Evolutionary conservation across 2,329 filamentous ascomycete genomes (phyloP), one percentile per base, ranked within the genome.

Genomic region (Leptographium flavum): DNA sequence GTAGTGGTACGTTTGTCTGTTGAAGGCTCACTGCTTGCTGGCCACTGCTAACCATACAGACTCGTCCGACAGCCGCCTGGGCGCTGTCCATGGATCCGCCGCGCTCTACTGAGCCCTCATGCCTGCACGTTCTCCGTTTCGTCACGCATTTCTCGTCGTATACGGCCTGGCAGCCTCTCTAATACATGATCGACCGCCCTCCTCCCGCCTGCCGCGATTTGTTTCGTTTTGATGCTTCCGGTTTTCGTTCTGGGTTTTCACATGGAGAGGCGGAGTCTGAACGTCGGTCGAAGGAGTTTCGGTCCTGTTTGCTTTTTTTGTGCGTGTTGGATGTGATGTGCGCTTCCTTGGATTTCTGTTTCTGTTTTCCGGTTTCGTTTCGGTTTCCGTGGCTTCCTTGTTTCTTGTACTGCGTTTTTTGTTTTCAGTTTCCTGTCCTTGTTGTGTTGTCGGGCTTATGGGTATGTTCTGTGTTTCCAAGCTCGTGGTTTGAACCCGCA

Each of bases 1-100:
- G 74, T 46, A 81, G 76, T 58, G 76, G 74, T 75, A 63, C 21
- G 46, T n/a, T n/a, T 46, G 14, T n/a, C 15, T 8, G 23, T 13
- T 17, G 10, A 17, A n/a, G 13, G 8, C 9, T 15, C 17, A 23
- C 23, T 13, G 19, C 15, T 42, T 22, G 19, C 21, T 32, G 30
- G 3, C 11, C 9, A n/a, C 21, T 39, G 14, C 36, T 33, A 19
- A 31, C 17, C 14, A 14, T 11, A 8, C 30, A 50, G 49, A 51
- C 25, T 51, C 49, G 4, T 51, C 49, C 1, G 49, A 51, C 28
- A 51, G 45, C 15, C 47, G 47, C 8, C 37, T 45, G 7, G 43
- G 41, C 3, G 42, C 42, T 2, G 27, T 42, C 11, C 37, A 45
- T 14, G 48, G 48, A 13, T 46, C 49, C 7, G 31, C 48, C 9